These are phyloP conservation scores for Lachancea fermentati DNA, from an alignment of 805 yeast species.

Conservation along the genomic window DNA sequence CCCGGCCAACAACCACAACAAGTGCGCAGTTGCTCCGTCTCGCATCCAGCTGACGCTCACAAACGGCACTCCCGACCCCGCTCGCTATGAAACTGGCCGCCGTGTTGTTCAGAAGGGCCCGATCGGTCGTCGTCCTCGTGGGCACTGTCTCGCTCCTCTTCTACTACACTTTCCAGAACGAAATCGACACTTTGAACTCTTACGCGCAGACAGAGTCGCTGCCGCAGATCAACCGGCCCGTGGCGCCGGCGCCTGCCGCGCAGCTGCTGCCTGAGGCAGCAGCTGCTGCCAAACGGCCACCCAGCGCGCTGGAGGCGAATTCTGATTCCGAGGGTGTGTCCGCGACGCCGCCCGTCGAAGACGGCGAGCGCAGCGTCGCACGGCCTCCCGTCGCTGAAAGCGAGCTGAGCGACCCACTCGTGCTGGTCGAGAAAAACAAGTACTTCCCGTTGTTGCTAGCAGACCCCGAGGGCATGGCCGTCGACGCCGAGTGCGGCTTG, in stretches of 20 bases:
- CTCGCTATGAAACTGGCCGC: conserved; percentile 10
- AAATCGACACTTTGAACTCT: conserved; percentile 31
- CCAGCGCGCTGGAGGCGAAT: conserved; percentile 2
- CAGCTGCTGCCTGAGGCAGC: no score
- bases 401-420: conserved; percentile 20
- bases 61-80: neutral
- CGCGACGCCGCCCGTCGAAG: neutral
- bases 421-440: conserved; percentile 32
- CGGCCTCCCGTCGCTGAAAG: no score
- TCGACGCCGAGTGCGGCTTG: conserved; percentile 2
- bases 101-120: conserved; percentile 18
- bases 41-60: neutral
- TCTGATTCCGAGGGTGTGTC: neutral
- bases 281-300: no score
- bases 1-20: neutral
- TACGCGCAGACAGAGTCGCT: conserved; percentile 33
- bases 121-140: conserved; percentile 25
- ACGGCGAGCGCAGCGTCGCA: neutral
- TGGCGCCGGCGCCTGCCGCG: neutral
- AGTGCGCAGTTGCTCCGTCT: neutral
- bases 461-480: conserved; percentile 14
- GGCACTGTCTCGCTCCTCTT: conserved; percentile 29
- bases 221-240: conserved; percentile 24
- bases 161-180: conserved; percentile 34
- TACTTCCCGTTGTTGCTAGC: conserved; percentile 35